Conservation (phyloP, 2,329 filamentous ascomycete species). For the Penicillium sp. region DNA sequence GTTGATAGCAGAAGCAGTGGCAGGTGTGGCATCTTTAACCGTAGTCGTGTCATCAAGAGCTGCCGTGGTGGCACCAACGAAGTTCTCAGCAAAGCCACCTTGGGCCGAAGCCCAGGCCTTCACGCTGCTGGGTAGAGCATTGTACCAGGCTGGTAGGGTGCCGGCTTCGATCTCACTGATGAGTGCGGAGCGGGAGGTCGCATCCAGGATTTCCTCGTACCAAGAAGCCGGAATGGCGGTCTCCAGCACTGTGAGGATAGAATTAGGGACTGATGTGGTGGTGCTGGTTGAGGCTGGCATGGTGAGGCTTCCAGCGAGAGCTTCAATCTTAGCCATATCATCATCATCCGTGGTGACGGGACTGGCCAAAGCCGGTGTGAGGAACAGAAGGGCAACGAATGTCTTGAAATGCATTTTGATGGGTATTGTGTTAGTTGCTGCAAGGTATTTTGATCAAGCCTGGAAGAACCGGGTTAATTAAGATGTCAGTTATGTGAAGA, state of each 20-base stretch:
- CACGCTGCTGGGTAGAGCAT: slow-evolving; percentile 24
- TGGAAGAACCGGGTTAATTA: not conserved
- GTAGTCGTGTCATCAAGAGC: not conserved
- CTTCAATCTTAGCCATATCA: not conserved
- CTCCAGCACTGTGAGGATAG: slow-evolving; percentile 25
- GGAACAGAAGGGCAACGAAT: slow-evolving; percentile 21
- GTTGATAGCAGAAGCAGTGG: not conserved
- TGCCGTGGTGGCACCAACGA: not conserved
- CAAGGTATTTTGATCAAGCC: not conserved
- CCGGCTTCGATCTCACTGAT: slow-evolving; percentile 22
- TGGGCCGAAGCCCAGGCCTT: slow-evolving; percentile 27
- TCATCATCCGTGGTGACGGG: slow-evolving; percentile 2
- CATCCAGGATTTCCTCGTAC: slow-evolving; percentile 20
- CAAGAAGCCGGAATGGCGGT: slow-evolving; percentile 29
- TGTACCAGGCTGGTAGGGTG: slow-evolving; percentile 28
- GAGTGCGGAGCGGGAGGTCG: slow-evolving; percentile 20
- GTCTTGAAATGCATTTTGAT: slow-evolving; percentile 27
- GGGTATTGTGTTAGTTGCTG: not conserved
- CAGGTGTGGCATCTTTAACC: not conserved
- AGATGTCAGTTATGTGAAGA: not conserved
- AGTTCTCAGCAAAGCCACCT: not conserved
- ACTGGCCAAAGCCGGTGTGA: slow-evolving; percentile 23
- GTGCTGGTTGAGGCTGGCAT: not conserved
- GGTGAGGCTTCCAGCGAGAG: not conserved
- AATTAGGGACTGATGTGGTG: slow-evolving; percentile 9